phyloP scores from a whole-genome alignment of 2,329 filamentous ascomycete genomes.

The Pseudogymnoascus destructans region DNA sequence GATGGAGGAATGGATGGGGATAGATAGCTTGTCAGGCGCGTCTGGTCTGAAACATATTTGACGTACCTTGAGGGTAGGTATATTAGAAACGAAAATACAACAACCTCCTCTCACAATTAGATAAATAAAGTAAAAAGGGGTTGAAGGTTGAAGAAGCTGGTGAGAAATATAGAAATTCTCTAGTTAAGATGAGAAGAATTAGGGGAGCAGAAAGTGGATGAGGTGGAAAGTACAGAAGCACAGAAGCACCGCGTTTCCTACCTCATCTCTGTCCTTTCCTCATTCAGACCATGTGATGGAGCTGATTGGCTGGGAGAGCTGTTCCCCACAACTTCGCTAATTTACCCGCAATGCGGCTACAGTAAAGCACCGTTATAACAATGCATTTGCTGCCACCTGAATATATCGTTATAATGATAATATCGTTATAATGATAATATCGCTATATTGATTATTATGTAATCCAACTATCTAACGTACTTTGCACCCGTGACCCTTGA shows the following conservation, averaged over 20 bases:
- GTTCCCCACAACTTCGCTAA: constrained; percentile 5
- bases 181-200: constrained; percentile 2
- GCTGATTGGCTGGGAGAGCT: neutral
- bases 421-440: too few species aligned
- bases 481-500: too few species aligned
- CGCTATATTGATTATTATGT: too few species aligned
- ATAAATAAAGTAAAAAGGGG: neutral
- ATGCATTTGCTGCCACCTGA: too few species aligned
- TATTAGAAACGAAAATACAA: constrained; percentile 10
- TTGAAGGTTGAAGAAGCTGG: neutral
- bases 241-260: neutral
- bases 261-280: constrained; percentile 3
- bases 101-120: constrained; percentile 3
- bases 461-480: too few species aligned
- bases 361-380: too few species aligned
- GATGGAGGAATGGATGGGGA: neutral
- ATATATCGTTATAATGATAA: too few species aligned
- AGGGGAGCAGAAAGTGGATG: neutral
- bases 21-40: neutral
- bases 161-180: neutral
- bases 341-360: constrained; percentile 2
- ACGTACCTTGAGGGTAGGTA: constrained; percentile 7
- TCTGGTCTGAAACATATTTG: neutral
- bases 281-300: neutral
- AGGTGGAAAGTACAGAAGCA: constrained; percentile 5